These are phyloP conservation scores for Lepidium aucheri DNA, from an alignment of 345 rosid genomes.

Conservation along the genomic window DNA sequence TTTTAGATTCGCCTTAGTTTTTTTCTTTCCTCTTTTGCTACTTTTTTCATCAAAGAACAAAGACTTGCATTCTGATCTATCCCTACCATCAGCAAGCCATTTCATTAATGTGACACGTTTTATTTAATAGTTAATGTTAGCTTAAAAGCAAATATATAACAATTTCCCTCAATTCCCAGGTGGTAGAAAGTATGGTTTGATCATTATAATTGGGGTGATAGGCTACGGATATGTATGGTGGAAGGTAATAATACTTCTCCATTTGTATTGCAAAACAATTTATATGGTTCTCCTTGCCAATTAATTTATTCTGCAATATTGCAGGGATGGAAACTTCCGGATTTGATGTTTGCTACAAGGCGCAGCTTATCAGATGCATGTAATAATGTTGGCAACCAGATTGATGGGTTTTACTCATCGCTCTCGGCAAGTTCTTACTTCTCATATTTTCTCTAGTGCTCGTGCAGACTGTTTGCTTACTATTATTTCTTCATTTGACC, in stretches of 20 bases:
- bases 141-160: background rate
- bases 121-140: background rate
- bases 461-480: background rate
- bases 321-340: constrained; percentile 94
- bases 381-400: constrained; percentile 57
- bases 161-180: constrained; percentile 5
- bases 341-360: constrained; percentile 91
- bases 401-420: constrained; percentile 65
- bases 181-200: constrained; percentile 23
- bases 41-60: background rate
- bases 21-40: background rate
- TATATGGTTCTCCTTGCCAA: background rate
- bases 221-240: constrained; percentile 33
- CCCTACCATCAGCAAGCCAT: background rate
- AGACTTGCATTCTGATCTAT: background rate
- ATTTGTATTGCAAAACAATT: background rate
- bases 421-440: constrained; percentile 43
- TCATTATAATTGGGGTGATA: constrained; percentile 27
- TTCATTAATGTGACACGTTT: background rate
- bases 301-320: constrained; percentile 5
- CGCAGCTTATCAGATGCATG: constrained; percentile 86
- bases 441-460: background rate
- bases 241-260: constrained; percentile 19
- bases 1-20: background rate
- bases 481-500: background rate